Evolutionary conservation across 805 yeast species (phyloP).

Genomic region (Sugiyamaella americana): DNA sequence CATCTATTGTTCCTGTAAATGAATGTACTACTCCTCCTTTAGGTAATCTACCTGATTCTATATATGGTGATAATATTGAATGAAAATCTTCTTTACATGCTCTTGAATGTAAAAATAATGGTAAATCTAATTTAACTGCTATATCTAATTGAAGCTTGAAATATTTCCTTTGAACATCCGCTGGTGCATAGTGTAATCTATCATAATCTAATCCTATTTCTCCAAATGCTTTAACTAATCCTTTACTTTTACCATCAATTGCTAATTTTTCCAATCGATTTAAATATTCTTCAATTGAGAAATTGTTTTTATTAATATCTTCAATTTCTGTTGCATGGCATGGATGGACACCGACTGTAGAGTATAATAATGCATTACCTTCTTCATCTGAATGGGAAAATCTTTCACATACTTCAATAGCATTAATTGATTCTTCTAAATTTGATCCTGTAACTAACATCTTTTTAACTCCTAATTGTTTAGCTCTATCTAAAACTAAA

Average conservation of each 20-base stretch:
- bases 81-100: conserved; percentile 77
- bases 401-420: conserved; percentile 48
- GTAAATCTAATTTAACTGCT: conserved; percentile 49
- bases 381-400: conserved; percentile 20
- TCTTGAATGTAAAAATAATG: conserved; percentile 87
- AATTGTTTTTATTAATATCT: conserved; percentile 15
- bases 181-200: conserved; percentile 68
- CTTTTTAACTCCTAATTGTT: conserved; percentile 53
- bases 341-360: conserved; percentile 95
- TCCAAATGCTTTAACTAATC: conserved; percentile 76
- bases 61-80: conserved; percentile 53
- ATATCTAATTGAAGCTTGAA: conserved; percentile 69
- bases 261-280: conserved; percentile 45
- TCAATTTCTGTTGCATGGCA: conserved; percentile 65
- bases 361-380: conserved; percentile 32
- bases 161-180: conserved; percentile 57
- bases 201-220: conserved; percentile 96
- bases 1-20: conserved; percentile 75
- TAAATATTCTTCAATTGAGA: conserved; percentile 35
- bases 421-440: conserved; percentile 56
- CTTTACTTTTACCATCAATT: conserved; percentile 40
- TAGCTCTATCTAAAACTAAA: conserved; percentile 62
- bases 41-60: conserved; percentile 35
- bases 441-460: conserved; percentile 83
- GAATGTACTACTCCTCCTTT: conserved; percentile 87